Evolutionary conservation across 768 basidiomycete genomes (phyloP).

Genomic region (Kwoniella europaea): DNA sequence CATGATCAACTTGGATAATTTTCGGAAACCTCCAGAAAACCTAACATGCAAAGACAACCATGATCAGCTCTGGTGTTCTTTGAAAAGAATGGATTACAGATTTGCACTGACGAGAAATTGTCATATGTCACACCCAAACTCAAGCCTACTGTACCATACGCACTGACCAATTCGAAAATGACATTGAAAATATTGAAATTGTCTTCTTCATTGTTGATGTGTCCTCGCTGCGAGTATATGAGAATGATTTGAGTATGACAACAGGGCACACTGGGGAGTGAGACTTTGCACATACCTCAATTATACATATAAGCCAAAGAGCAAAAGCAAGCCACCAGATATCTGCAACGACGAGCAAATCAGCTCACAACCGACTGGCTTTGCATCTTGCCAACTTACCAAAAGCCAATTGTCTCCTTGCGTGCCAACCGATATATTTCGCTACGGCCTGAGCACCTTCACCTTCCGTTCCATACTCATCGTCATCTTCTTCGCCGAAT

Average conservation of each 20-base stretch:
- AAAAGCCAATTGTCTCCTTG: constrained; percentile 77
- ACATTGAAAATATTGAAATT: constrained; percentile 84
- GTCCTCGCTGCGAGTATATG: constrained; percentile 62
- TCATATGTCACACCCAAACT: constrained; percentile 82
- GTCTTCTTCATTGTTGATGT: constrained; percentile 65
- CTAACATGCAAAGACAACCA: constrained; percentile 60
- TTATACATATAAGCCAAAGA: constrained; percentile 86
- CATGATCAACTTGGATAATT: constrained; percentile 84
- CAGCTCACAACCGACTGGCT: not conserved
- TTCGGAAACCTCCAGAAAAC: constrained; percentile 74
- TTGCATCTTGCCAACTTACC: constrained; percentile 62
- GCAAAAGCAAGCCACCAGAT: constrained; percentile 95
- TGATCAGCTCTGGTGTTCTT: not conserved
- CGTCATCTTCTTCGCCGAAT: constrained; percentile 64
- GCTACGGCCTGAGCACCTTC: constrained; percentile 54
- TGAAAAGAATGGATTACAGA: not conserved
- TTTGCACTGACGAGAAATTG: constrained; percentile 24
- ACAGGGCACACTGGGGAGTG: not conserved
- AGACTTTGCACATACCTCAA: constrained; percentile 68
- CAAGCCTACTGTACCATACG: constrained; percentile 69
- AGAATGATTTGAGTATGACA: not conserved
- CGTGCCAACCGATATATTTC: constrained; percentile 58
- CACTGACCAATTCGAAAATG: constrained; percentile 56
- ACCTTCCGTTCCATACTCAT: constrained; percentile 53
- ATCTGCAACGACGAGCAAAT: constrained; percentile 63